Base-by-base conservation (phyloP, 2,329 filamentous ascomycete species). In the Eutypa lata region DNA sequence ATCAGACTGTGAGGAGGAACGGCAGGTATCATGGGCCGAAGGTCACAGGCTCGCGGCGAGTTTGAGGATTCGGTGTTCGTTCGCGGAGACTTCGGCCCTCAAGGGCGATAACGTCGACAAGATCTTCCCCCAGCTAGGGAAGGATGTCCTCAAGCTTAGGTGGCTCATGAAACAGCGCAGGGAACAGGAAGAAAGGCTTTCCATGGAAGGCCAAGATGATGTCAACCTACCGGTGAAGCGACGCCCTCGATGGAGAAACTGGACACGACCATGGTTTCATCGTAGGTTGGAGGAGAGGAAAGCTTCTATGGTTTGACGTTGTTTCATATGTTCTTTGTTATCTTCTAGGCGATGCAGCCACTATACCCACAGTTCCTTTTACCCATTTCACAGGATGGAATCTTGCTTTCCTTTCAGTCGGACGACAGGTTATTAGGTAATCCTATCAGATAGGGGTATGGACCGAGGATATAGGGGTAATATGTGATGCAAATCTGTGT, bases 21-120 rank as follows among this genome's bases (percentile, higher is more conserved):
- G 69, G 10, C 52, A 53, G 50, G 67, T 72, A 1, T 57, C 67
- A 3, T 69, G 65, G 64, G 60, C 57, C 4, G 68, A 71, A 42
- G 71, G 71, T 5, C 56, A 60, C 51, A 62, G 59, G 49, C 50
- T 64, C 0, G 67, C 68, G 1, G 51, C 56, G 48, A 50, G 53
- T 16, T 55, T 57, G 48, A 31, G 58, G 37, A 46, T 59, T 21
- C 55, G 59, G 35, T 54, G 65, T 58, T 33, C 54, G 14, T 70
- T 69, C 50, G 38, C 68, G n/a, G 69, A 72, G 57, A 65, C 67
- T 2, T 73, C 70, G 37, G 69, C 69, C 2, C 60, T 55, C 49
- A 68, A 67, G 18, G 71, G 71, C n/a, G 67, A 69, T 37, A 67
- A 69, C 26, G 61, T 74, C n/a, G 59, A 62, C 14, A 52, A 55